These are phyloP conservation scores for Russula virescens DNA, from an alignment of 768 basidiomycete genomes.

Conservation along the genomic window DNA sequence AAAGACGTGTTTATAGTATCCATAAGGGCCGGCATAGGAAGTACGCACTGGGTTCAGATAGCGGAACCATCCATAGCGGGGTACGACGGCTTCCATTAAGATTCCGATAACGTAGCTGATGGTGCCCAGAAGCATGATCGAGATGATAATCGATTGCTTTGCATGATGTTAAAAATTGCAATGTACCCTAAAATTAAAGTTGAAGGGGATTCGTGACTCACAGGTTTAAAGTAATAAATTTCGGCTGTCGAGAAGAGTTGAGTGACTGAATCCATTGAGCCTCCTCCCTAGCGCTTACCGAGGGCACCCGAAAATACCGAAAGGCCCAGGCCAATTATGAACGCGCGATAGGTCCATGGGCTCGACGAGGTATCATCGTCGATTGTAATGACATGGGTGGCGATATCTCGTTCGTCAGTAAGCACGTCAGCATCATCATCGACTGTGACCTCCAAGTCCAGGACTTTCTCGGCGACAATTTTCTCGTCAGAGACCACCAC, in stretches of 20 bases:
- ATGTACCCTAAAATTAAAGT: not conserved
- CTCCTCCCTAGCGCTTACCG: conserved; percentile 29
- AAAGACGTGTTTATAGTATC: not conserved
- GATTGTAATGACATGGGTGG: conserved; percentile 42
- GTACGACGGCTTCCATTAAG: conserved; percentile 42
- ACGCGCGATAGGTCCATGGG: conserved; percentile 44
- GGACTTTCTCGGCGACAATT: conserved; percentile 31
- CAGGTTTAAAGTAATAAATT: conserved; percentile 59
- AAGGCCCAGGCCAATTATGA: conserved; percentile 43
- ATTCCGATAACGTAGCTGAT: conserved; percentile 47
- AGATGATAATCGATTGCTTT: conserved; percentile 48
- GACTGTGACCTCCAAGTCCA: conserved; percentile 29
- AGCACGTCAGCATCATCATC: conserved; percentile 34
- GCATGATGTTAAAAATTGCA: not conserved
- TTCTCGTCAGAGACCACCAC: conserved; percentile 29
- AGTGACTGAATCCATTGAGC: not conserved
- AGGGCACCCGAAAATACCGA: conserved; percentile 47
- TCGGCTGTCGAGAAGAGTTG: conserved; percentile 34
- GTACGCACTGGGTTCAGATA: conserved; percentile 48
- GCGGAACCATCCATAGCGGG: conserved; percentile 40
- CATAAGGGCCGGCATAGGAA: not conserved
- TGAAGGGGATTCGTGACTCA: conserved; percentile 22
- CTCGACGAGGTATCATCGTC: conserved; percentile 42
- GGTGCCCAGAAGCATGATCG: conserved; percentile 49
- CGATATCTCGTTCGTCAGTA: conserved; percentile 42